Base-by-base conservation (phyloP, 2,329 filamentous ascomycete species). In the Thielaviopsis punctulata region DNA sequence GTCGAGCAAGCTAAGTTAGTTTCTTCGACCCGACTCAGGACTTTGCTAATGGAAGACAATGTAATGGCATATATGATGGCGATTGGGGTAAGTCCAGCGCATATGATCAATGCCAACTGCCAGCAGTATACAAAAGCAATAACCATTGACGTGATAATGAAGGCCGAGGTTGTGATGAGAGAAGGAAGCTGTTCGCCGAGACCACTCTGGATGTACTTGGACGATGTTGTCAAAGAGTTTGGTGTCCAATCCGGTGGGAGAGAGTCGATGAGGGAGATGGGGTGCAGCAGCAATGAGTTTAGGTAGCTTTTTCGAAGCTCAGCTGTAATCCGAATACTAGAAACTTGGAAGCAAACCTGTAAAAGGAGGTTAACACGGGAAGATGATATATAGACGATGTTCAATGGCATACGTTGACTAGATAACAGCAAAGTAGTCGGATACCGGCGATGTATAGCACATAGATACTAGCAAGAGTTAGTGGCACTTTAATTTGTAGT, bases 91-190 rank as follows among this genome's bases (percentile, higher is more conserved):
- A 77, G 59, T 0, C 68, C 63, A 0, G 70, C 65, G 36, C 68
- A 73, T 0, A 70, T 66, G 2, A 73, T 71, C 0, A 76, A 63
- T 0, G 71, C 74, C n/a, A 77, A 61, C 13, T 70, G 62, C 69
- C 72, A 74, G 25, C 68, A 72, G 54, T 72, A 73, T 15, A 64
- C 59, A 56, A 77, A 76, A 0, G 74, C 69, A 46, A 77, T 69
- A 10, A 67, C 63, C n/a, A 73, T 65, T 52, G 71, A 70, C 0
- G 71, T 61, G 5, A 70, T 57, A 4, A 72, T 58, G 1, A 70
- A 59, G 2, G 69, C 61, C 2, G 68, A 49, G 1, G 63, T 66
- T 49, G 70, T 66, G 25, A 73, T 62, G 1, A 73, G 61, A 2
- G 62, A 62, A 1, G 66, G 65, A 4, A 77, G 61, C 51, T 71